Evolutionary conservation across 208 protist species (phyloP), one percentile per base, ranked within the genome.

Genomic region (Leishmania major): DNA sequence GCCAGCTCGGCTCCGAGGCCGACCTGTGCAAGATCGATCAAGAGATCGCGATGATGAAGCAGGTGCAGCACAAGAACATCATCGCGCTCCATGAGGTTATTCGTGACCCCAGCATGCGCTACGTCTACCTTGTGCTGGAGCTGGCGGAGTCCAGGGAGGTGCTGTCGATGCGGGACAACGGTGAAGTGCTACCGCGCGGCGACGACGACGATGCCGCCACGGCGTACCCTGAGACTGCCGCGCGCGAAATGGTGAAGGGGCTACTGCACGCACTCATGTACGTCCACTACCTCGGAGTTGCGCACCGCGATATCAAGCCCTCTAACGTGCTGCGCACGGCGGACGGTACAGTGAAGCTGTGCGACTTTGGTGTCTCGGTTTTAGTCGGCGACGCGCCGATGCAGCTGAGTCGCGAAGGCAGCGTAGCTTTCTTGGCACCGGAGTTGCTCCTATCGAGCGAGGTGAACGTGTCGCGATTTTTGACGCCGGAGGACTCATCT

Each of bases 31-130:
- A 84, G 45, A 87, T 93, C 11, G 79, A 89, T 35, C 84, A 91
- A 37, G 98, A 99, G 79, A 98, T 99, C 67, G 88, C 90, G 15
- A 97, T 99, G 67, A 91, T 99, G 90, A 97, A 98, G 82, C 94
- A 97, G 77, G 84, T 99, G 51, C 84, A 92, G 55, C 98, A 99
- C 85, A 78, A 73, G 10, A 99, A 99, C 87, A 94, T 99, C 64
- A 87, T 99, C 11, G 80, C 88, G 28, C 90, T 99, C 43, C 89
- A 90, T 59, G 98, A 99, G 85, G 96, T 99, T 1, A 97, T 99
- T 45, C 93, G 99, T 78, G 97, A 99, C 82, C 93, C 93, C 31
- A 47, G 64, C 19, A 84, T 82, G 49, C 90, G 96, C 59, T 95
- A 96, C 62, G 83, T 99, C 57, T 98, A 97, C 79, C 77, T 94